Conservation (phyloP, 495 filamentous ascomycete species). For the Achaetomiella virescens region DNA sequence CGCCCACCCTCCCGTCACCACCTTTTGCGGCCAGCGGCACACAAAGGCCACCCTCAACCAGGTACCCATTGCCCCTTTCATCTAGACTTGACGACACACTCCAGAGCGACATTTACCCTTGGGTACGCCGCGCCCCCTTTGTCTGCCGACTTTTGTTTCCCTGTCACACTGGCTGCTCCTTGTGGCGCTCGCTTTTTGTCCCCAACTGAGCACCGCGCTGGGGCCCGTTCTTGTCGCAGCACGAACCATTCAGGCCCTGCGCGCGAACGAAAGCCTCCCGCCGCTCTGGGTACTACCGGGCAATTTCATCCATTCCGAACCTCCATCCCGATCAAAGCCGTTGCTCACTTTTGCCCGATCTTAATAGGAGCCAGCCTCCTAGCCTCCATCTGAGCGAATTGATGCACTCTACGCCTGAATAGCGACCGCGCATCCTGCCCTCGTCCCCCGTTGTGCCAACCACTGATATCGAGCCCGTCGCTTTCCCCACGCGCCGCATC, state of each 20-base stretch:
- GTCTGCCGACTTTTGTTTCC: neutral
- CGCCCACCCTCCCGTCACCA: neutral
- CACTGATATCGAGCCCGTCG: neutral
- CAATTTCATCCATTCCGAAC: neutral
- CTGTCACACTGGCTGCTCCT: neutral
- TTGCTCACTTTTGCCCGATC: neutral
- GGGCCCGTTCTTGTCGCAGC: neutral
- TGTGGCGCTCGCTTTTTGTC: constrained; percentile 17
- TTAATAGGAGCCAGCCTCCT: neutral
- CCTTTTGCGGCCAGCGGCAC: neutral
- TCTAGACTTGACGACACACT: neutral
- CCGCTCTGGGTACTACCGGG: neutral
- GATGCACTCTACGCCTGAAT: neutral
- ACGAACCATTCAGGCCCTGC: constrained; percentile 1
- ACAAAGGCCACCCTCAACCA: constrained; percentile 7
- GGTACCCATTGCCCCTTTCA: constrained; percentile 8
- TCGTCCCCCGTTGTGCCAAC: neutral
- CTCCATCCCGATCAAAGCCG: neutral
- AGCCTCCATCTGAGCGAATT: neutral
- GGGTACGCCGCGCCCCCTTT: neutral
- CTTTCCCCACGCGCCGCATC: neutral
- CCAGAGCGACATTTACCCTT: neutral
- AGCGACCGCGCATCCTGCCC: neutral
- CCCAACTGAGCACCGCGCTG: constrained; percentile 1
- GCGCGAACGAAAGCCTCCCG: constrained; percentile 1